Evolutionary conservation across 176 grass and related monocot genomes (phyloP).

Genomic region (Dactylis glomerata): DNA sequence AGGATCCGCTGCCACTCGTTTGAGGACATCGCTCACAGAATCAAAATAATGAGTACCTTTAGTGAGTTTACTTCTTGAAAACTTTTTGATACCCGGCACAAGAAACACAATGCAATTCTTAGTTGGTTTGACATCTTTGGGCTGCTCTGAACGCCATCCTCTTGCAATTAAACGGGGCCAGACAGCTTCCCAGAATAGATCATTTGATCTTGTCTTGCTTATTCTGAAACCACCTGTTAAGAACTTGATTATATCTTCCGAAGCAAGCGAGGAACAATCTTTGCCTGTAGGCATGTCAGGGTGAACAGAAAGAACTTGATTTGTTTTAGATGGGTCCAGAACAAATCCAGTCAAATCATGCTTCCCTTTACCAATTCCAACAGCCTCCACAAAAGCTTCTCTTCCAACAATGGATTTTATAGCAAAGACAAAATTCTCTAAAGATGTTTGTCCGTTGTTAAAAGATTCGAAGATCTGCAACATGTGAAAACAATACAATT

Average conservation of each 20-base stretch:
- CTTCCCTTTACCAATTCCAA: slow-evolving; percentile 80
- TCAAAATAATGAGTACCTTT: slow-evolving; percentile 94
- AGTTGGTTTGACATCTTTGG: slow-evolving; percentile 59
- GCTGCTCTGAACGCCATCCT: slow-evolving; percentile 96
- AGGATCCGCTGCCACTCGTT: slow-evolving; percentile 65
- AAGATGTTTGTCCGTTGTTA: slow-evolving; percentile 48
- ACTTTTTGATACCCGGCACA: slow-evolving; percentile 63
- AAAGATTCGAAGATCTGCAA: slow-evolving; percentile 69
- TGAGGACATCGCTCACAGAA: slow-evolving; percentile 85
- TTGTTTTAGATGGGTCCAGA: slow-evolving; percentile 58
- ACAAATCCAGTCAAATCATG: slow-evolving; percentile 70
- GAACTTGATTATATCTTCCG: slow-evolving; percentile 86
- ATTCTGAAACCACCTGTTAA: slow-evolving; percentile 92
- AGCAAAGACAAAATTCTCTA: slow-evolving; percentile 62
- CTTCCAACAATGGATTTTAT: slow-evolving; percentile 67
- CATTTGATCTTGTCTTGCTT: slow-evolving; percentile 89
- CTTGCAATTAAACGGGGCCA: slow-evolving; percentile 94
- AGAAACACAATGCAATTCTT: slow-evolving; percentile 76
- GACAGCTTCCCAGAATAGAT: slow-evolving; percentile 97
- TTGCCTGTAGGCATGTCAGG: slow-evolving; percentile 80
- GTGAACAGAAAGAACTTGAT: slow-evolving; percentile 38
- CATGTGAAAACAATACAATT: slow-evolving; percentile 23
- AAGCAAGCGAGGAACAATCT: slow-evolving; percentile 74
- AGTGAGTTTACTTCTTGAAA: slow-evolving; percentile 69
- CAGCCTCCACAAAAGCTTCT: slow-evolving; percentile 59